phyloP scores from a whole-genome alignment of 495 filamentous ascomycete genomes.

The Jackrogersella minutella region DNA sequence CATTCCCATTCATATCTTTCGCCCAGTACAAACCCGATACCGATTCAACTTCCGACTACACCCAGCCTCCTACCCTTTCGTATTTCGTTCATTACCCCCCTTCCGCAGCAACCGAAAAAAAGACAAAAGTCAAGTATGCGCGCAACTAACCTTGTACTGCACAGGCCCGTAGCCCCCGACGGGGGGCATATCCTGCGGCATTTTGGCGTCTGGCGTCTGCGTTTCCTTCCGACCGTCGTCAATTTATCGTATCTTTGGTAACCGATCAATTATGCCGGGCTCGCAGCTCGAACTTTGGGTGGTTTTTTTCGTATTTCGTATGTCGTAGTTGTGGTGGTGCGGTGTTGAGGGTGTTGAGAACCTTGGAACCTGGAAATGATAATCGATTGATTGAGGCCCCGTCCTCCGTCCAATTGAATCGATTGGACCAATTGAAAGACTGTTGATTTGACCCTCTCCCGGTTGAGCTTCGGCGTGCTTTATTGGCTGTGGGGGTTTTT shows the following conservation, averaged over 20 bases:
- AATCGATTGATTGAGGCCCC: not conserved
- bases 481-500: not conserved
- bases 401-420: conserved; percentile 13
- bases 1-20: not conserved
- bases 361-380: too few relatives aligned
- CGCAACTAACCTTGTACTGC: conserved; percentile 84
- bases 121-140: not conserved
- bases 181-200: conserved; percentile 93
- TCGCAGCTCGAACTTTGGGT: not conserved
- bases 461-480: not conserved
- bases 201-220: conserved; percentile 56
- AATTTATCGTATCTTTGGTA: not conserved
- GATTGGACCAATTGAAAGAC: too few relatives aligned
- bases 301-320: not conserved
- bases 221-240: not conserved
- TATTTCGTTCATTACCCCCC: too few relatives aligned
- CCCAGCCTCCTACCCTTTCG: not conserved
- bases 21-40: not conserved
- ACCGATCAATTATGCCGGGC: not conserved
- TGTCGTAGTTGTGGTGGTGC: not conserved
- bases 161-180: conserved; percentile 91
- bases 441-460: not conserved
- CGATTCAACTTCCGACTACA: not conserved
- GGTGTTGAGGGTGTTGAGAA: too few relatives aligned
- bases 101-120: not conserved